These are phyloP conservation scores for Nannizziopsis barbatae DNA, from an alignment of 2,329 filamentous ascomycete species.

Conservation along the genomic window DNA sequence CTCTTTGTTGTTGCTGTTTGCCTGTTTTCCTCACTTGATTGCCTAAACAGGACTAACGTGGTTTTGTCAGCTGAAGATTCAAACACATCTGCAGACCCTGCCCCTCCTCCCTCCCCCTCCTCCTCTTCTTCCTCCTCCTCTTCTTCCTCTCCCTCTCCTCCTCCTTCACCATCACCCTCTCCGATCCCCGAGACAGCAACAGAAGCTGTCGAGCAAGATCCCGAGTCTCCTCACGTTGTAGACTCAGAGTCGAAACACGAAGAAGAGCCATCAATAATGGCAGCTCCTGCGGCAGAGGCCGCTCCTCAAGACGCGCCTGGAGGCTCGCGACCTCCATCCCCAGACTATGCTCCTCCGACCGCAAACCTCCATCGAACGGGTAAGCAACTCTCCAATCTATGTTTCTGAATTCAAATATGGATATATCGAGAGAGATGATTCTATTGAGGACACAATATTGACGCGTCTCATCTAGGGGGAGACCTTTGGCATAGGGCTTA, in stretches of 20 bases:
- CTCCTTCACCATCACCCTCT: neutral
- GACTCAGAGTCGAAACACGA: conserved; percentile 20
- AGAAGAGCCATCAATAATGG: neutral
- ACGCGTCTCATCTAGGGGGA: conserved; percentile 21
- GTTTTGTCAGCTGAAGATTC: conserved; percentile 4
- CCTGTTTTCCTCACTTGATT: neutral
- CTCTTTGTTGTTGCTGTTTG: neutral
- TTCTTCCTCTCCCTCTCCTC: neutral
- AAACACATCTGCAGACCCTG: neutral
- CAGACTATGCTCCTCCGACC: neutral
- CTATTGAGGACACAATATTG: neutral
- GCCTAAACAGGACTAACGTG: conserved; percentile 3
- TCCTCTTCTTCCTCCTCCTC: neutral
- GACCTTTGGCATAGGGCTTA: conserved; percentile 83
- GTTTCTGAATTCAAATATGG: neutral
- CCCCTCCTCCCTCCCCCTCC: neutral
- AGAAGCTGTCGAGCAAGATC: conserved; percentile 23
- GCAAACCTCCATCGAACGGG: conserved; percentile 4
- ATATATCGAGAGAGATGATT: no score
- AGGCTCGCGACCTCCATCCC: conserved; percentile 4
- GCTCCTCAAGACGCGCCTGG: conserved; percentile 3
- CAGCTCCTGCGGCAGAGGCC: conserved; percentile 7
- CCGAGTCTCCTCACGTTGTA: conserved; percentile 31
- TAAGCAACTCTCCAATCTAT: neutral
- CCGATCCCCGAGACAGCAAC: neutral